These are phyloP conservation scores for Berberis vulgaris DNA, from an alignment of 164 flowering plant species.

Conservation along the genomic window DNA sequence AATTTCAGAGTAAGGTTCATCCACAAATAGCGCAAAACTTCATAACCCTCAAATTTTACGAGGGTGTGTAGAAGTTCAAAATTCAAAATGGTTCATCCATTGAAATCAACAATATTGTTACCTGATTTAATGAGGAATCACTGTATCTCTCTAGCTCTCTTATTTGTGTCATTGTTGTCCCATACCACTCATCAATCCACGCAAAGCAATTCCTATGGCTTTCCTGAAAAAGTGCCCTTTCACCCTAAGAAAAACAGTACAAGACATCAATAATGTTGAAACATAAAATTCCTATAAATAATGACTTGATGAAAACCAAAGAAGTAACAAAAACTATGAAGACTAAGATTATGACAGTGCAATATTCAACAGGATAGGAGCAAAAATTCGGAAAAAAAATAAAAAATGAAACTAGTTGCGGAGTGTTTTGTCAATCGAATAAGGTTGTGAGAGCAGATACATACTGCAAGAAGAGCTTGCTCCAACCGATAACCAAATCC, in stretches of 20 bases:
- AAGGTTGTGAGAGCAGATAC: neutral
- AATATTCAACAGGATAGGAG: neutral
- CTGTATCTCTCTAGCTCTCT: slow-evolving; percentile 41
- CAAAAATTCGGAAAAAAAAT: neutral
- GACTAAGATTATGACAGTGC: neutral
- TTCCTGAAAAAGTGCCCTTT: slow-evolving; percentile 61
- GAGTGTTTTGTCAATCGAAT: too few species aligned
- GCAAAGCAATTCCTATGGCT: slow-evolving; percentile 56
- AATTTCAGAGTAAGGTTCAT: too few species aligned
- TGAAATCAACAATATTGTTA: slow-evolving; percentile 9
- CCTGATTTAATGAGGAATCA: slow-evolving; percentile 36
- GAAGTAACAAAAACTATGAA: neutral
- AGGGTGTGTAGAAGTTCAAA: neutral
- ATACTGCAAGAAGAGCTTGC: slow-evolving; percentile 56
- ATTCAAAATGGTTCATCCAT: neutral
- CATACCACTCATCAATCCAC: slow-evolving; percentile 81
- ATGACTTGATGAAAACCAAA: neutral
- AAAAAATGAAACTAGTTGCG: too few species aligned
- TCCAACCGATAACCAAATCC: slow-evolving; percentile 63
- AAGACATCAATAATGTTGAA: slow-evolving; percentile 5
- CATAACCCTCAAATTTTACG: neutral
- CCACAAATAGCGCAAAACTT: neutral
- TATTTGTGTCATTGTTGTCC: slow-evolving; percentile 41
- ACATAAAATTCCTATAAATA: too few species aligned
- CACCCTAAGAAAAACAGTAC: slow-evolving; percentile 33